Conservation (phyloP, 2,329 filamentous ascomycete genomes). For the Thelonectria discophora region DNA sequence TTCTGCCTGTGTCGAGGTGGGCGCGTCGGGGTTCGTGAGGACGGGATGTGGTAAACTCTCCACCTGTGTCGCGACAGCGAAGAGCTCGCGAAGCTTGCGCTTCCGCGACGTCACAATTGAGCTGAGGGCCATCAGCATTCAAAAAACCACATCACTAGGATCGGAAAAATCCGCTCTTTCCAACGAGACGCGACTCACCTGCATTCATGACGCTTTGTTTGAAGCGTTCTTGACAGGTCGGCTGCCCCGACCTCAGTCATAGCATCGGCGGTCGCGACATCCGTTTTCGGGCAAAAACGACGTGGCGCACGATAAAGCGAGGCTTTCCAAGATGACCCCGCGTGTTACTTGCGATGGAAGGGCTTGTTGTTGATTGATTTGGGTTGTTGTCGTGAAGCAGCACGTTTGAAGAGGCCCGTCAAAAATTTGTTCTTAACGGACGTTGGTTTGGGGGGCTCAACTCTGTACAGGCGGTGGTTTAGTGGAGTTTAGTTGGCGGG, state of each 20-base stretch:
- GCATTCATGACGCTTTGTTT: constrained; percentile 70
- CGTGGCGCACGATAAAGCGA: constrained; percentile 46
- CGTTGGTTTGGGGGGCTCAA: constrained; percentile 31
- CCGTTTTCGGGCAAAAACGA: constrained; percentile 72
- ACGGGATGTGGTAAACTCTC: constrained; percentile 68
- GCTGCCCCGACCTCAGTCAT: constrained; percentile 75
- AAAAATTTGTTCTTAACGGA: constrained; percentile 45
- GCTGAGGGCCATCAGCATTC: constrained; percentile 60
- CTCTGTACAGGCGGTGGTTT: constrained; percentile 34
- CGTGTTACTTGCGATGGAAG: constrained; percentile 45
- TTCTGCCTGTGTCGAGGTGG: constrained; percentile 60
- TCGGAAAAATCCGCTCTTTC: constrained; percentile 62
- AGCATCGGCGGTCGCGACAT: constrained; percentile 74
- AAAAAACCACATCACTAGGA: constrained; percentile 55
- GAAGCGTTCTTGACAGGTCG: constrained; percentile 73
- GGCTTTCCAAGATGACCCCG: constrained; percentile 44
- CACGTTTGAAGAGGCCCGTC: constrained; percentile 43
- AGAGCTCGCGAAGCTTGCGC: constrained; percentile 89
- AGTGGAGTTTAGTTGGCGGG: constrained; percentile 33
- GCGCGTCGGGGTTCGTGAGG: constrained; percentile 66
- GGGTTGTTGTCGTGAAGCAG: constrained; percentile 42
- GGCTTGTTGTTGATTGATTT: constrained; percentile 46
- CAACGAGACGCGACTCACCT: constrained; percentile 59
- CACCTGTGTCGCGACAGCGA: constrained; percentile 77
- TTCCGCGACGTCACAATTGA: constrained; percentile 84